Conservation (phyloP, 108 stramenopile genomes). For the Poteriospumella lacustris region DNA sequence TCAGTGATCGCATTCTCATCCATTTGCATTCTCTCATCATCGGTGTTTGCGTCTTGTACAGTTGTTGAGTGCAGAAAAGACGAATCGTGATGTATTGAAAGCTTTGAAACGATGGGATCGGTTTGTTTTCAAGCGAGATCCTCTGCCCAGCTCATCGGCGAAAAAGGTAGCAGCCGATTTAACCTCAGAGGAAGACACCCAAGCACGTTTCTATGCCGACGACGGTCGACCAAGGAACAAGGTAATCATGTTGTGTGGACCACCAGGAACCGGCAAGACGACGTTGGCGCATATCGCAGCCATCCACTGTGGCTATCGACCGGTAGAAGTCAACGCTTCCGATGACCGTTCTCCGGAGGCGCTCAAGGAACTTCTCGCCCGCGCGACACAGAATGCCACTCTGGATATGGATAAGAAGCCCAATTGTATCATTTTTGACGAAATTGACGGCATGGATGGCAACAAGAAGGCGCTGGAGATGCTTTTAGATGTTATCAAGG, state of each 20-base stretch:
- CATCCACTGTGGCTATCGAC: conserved; percentile 79
- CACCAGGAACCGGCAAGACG: conserved; percentile 93
- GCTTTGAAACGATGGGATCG: conserved; percentile 83
- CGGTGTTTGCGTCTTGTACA: conserved; percentile 34
- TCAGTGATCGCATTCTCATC: background rate
- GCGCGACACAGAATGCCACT: conserved; percentile 53
- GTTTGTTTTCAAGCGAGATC: conserved; percentile 74
- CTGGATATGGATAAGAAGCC: conserved; percentile 50
- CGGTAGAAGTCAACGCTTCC: conserved; percentile 88
- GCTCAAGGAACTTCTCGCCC: conserved; percentile 66
- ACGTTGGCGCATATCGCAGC: conserved; percentile 91
- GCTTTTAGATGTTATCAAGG: conserved; percentile 76
- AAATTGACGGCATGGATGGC: conserved; percentile 91
- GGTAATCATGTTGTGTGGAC: conserved; percentile 79
- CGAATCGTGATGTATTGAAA: conserved; percentile 83
- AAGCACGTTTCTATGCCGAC: no score
- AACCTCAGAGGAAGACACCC: no score
- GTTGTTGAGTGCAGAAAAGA: conserved; percentile 80
- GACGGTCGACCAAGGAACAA: conserved; percentile 67
- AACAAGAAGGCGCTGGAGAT: conserved; percentile 62
- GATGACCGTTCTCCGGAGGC: conserved; percentile 82
- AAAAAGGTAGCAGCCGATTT: background rate
- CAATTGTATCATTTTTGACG: conserved; percentile 87
- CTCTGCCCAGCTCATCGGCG: background rate
- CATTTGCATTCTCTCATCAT: background rate